A percentile compares a stretch with the other conserved stretches of the same genome.
phyloP scores from a whole-genome alignment of 257 asterid genomes.

The Primulina tabacum region DNA sequence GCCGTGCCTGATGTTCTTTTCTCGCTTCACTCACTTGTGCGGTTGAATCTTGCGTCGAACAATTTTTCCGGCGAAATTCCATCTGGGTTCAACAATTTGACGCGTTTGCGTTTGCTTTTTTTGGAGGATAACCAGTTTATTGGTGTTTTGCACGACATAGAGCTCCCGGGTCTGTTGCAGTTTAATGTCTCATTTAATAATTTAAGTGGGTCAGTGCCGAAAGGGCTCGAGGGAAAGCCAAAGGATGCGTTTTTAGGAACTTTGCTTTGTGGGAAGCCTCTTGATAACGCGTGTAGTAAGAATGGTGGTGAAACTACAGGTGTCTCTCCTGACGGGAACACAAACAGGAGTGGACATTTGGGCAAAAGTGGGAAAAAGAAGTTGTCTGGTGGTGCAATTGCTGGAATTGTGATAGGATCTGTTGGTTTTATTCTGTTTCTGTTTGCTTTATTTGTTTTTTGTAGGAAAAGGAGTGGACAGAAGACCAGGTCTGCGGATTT shows the following conservation, averaged over 20 bases:
- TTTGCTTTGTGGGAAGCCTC: conserved; percentile 69
- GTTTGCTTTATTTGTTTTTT: conserved; percentile 45
- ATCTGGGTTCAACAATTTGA: conserved; percentile 44
- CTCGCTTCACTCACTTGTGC: conserved; percentile 40
- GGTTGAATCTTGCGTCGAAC: conserved; percentile 58
- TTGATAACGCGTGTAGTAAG: conserved; percentile 44
- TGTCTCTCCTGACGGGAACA: conserved; percentile 26
- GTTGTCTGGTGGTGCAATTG: conserved; percentile 74
- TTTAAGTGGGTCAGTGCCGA: conserved; percentile 64
- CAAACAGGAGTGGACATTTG: conserved; percentile 9
- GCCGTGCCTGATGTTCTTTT: conserved; percentile 33
- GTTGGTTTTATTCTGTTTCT: conserved; percentile 52
- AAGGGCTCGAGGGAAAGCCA: conserved; percentile 42
- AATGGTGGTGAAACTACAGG: conserved; percentile 34
- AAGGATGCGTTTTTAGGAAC: conserved; percentile 55
- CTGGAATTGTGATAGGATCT: conserved; percentile 78
- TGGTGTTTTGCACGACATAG: conserved; percentile 55
- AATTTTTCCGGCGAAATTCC: conserved; percentile 60
- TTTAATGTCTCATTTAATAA: conserved; percentile 67
- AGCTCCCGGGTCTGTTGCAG: conserved; percentile 51
- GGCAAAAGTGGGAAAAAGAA: conserved; percentile 27
- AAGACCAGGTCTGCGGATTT: conserved; percentile 50
- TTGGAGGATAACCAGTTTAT: conserved; percentile 50
- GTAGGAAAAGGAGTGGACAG: conserved; percentile 57
- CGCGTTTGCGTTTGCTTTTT: conserved; percentile 62